phyloP scores from a whole-genome alignment of 768 basidiomycete genomes.

The Tricholoma matsutake region DNA sequence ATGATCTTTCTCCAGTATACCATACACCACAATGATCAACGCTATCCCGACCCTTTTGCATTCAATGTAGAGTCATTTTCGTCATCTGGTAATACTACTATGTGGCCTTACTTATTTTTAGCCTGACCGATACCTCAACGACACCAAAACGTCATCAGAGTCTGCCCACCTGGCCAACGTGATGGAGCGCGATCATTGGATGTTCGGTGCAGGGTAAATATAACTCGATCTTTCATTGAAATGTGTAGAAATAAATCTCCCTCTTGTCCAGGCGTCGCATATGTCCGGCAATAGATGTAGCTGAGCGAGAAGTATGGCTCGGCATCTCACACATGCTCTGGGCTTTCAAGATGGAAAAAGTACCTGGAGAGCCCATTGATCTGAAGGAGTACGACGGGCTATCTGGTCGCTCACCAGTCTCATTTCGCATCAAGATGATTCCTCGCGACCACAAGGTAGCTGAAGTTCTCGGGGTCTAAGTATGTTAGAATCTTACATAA shows the following conservation, averaged over 20 bases:
- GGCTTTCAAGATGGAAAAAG: constrained; percentile 38
- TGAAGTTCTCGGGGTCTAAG: constrained; percentile 13
- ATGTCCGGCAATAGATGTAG: constrained; percentile 44
- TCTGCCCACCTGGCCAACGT: constrained; percentile 41
- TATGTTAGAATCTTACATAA: not conserved
- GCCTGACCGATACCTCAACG: constrained; percentile 45
- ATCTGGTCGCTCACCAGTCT: constrained; percentile 40
- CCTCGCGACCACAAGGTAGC: constrained; percentile 26
- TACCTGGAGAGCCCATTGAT: constrained; percentile 40
- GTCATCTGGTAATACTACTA: not conserved
- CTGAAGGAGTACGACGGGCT: constrained; percentile 43
- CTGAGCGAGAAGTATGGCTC: constrained; percentile 45
- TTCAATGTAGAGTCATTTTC: constrained; percentile 22
- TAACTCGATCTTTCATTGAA: not conserved
- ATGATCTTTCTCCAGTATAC: constrained; percentile 24
- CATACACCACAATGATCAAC: constrained; percentile 33
- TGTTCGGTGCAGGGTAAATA: constrained; percentile 45
- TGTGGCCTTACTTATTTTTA: constrained; percentile 8
- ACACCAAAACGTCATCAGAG: constrained; percentile 36
- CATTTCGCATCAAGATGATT: constrained; percentile 31
- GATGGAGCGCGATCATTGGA: constrained; percentile 47
- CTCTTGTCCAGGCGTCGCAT: constrained; percentile 29
- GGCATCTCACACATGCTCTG: constrained; percentile 44
- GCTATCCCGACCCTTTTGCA: constrained; percentile 38
- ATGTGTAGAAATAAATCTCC: too few species aligned